Base-by-base conservation (phyloP, 805 yeast genomes). In the Pichia gijzeniarum region DNA sequence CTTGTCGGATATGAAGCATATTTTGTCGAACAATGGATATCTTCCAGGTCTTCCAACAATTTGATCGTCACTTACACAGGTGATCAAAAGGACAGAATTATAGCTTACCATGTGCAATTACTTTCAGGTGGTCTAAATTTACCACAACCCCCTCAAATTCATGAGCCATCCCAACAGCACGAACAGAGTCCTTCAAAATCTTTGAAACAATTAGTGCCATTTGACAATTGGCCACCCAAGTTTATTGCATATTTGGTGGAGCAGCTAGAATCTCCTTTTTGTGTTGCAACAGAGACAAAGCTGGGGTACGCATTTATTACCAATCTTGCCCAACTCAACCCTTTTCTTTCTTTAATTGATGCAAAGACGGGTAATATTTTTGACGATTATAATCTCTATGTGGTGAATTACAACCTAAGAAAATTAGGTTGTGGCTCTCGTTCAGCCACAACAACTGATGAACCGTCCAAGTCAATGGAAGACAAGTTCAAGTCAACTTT, bases 1-100 rank as follows among this genome's bases (percentile, higher is more conserved):
- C 31, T 45, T 35, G 43, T 35, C 1, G 98, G 99, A 1, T 88
- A 84, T 59, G 98, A 93, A 63, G 76, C 85, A 14, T 93, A 93
- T 61, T 71, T 93, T 33, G 95, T 91, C 10, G 98, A 93, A 61
- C 97, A 91, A 62, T 93, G 99, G 99, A 82, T 85, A 3, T 73
- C 83, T 30, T 81, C 80, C 48, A 70, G 98, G 38, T 70, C 75
- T 35, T 67, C 79, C 12, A 80, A 85, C 21, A 72, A 83, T 1
- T 72, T 85, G 5, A 81, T 91, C 16, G 79, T 93, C 1, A 78
- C 91, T 0, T 93, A 76, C 62, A 91, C 98, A 0, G 99, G 99
- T 3, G 85, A 88, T 57, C 59, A 76, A 5, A 69, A 70, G n/a
- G 85, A 88, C 53, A 64, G 65, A 25, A 74, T 88, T 0, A 62